Conservation (phyloP, 139 green algal genomes). For the Chlorella sp. region DNA sequence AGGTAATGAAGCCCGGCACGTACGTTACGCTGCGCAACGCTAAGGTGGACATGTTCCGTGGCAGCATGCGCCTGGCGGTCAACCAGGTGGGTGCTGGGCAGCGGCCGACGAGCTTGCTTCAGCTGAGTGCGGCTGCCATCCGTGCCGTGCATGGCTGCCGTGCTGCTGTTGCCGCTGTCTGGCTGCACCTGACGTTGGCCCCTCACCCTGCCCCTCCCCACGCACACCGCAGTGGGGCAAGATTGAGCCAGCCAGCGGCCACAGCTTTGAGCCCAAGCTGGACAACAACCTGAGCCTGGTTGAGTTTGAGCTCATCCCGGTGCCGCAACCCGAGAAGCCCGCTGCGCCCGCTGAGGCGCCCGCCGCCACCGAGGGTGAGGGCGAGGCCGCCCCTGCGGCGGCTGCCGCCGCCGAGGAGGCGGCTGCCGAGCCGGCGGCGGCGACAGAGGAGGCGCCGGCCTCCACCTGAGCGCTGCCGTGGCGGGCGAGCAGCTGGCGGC, state of each 20-base stretch:
- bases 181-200: background rate
- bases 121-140: no score
- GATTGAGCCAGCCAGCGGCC: conserved; percentile 64
- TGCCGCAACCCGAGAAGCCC: conserved; percentile 16
- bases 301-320: conserved; percentile 90
- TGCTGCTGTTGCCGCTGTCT: background rate
- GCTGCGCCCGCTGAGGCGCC: background rate
- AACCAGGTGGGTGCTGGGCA: conserved; percentile 44
- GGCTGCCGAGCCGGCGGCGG: background rate
- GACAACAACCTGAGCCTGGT: conserved; percentile 92
- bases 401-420: background rate
- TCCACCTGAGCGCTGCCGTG: background rate
- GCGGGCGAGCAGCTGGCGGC: background rate
- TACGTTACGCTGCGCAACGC: conserved; percentile 84
- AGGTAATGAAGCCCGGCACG: conserved; percentile 68
- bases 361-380: background rate
- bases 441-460: background rate
- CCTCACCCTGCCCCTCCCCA: background rate
- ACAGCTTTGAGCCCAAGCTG: conserved; percentile 69
- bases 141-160: background rate
- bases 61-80: conserved; percentile 89
- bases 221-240: conserved; percentile 62
- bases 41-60: conserved; percentile 93
- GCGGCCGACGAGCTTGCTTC: background rate
- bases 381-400: background rate